phyloP scores from a whole-genome alignment of 1,284 basidiomycete species.

The Rhodotorula sp. region DNA sequence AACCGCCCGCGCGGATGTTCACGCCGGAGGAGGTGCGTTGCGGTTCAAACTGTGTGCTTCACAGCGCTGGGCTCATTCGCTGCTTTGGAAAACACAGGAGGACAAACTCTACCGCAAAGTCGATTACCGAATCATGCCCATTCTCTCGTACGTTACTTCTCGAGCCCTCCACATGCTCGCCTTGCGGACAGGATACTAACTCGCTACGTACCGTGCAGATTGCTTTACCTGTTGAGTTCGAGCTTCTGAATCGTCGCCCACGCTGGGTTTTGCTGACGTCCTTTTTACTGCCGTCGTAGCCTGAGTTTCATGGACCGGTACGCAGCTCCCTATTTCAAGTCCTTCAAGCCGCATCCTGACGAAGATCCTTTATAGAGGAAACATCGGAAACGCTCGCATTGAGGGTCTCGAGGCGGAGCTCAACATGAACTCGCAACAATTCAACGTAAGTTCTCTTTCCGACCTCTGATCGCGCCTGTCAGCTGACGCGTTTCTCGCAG shows the following conservation, averaged over 20 bases:
- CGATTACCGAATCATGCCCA: conserved; percentile 34
- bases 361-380: background rate
- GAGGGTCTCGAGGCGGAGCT: conserved; percentile 41
- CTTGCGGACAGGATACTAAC: too few relatives aligned
- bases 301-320: conserved; percentile 1
- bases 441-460: conserved; percentile 17
- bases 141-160: conserved; percentile 17
- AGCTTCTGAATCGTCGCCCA: background rate
- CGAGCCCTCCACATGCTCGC: conserved; percentile 20
- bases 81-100: conserved; percentile 47
- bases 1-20: conserved; percentile 55
- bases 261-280: background rate
- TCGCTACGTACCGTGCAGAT: background rate
- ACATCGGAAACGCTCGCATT: conserved; percentile 21
- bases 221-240: background rate
- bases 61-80: too few relatives aligned
- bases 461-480: background rate
- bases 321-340: background rate
- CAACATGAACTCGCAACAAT: conserved; percentile 37
- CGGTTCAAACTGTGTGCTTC: too few relatives aligned
- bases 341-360: background rate
- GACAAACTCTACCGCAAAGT: conserved; percentile 60
- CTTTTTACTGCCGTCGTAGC: background rate
- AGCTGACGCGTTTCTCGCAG: background rate
- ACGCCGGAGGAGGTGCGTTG: conserved; percentile 52